Percentiles rank a stretch among this genome's conserved stretches.
phyloP scores from a whole-genome alignment of 2,329 filamentous ascomycete genomes.

The Alternaria viburni region DNA sequence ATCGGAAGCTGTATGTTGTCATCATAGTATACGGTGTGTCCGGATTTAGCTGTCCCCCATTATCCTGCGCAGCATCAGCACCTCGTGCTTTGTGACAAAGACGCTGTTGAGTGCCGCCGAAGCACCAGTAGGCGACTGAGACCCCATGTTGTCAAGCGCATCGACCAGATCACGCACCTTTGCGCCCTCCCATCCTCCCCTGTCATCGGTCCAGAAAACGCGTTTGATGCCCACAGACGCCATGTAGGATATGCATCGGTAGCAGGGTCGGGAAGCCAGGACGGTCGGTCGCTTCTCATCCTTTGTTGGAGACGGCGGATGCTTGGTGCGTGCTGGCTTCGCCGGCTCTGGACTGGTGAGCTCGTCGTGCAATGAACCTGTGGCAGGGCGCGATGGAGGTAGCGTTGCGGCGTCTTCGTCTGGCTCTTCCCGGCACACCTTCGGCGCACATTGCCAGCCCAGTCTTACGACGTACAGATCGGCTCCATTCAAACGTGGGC shows the following conservation, averaged over 20 bases:
- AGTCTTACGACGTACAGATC: not conserved
- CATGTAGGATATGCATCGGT: not conserved
- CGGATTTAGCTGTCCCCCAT: conserved; percentile 29
- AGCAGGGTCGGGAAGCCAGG: not conserved
- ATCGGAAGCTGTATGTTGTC: not conserved
- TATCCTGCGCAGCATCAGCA: conserved; percentile 53
- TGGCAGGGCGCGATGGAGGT: not conserved
- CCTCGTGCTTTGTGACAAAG: conserved; percentile 62
- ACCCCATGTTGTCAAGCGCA: conserved; percentile 46
- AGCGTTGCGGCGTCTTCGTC: not conserved
- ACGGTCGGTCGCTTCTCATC: not conserved
- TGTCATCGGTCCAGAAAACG: not conserved
- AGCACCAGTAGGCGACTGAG: not conserved
- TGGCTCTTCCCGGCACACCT: not conserved
- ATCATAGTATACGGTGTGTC: not conserved
- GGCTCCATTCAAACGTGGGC: not conserved
- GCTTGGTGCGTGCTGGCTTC: not conserved
- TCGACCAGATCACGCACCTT: conserved; percentile 59
- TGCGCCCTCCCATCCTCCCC: not conserved
- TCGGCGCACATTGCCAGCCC: not conserved
- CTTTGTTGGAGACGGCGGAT: not conserved
- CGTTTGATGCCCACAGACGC: not conserved
- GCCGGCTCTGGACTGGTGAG: not conserved
- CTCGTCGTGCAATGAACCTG: not conserved
- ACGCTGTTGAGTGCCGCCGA: conserved; percentile 35